phyloP scores from a whole-genome alignment of 495 filamentous ascomycete species.

The Glonium stellatum region DNA sequence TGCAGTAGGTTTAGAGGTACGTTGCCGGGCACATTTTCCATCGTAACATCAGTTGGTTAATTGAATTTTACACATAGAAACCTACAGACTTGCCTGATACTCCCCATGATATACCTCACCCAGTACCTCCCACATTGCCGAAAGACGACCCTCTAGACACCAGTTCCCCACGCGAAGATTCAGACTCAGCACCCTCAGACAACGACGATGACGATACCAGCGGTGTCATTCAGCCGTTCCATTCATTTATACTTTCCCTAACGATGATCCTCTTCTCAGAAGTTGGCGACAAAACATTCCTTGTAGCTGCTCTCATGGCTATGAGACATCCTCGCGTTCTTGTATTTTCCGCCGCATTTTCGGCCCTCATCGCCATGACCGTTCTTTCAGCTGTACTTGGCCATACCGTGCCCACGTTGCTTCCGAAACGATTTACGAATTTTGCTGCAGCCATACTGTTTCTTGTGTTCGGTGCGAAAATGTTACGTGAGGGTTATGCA shows the following conservation, averaged over 20 bases:
- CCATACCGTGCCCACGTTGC: slow-evolving; percentile 83
- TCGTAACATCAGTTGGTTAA: slow-evolving; percentile 16
- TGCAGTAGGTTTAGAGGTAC: slow-evolving; percentile 63
- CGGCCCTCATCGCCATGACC: slow-evolving; percentile 87
- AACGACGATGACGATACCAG: slow-evolving; percentile 42
- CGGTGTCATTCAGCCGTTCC: slow-evolving; percentile 72
- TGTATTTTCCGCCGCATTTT: slow-evolving; percentile 91
- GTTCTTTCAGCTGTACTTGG: slow-evolving; percentile 93
- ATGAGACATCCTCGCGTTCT: slow-evolving; percentile 94
- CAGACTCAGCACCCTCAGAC: slow-evolving; percentile 28
- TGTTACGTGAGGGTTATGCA: slow-evolving; percentile 78
- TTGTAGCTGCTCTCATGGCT: slow-evolving; percentile 95
- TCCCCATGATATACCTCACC: slow-evolving; percentile 69
- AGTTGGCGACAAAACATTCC: slow-evolving; percentile 96
- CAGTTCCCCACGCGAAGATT: slow-evolving; percentile 39
- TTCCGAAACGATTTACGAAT: slow-evolving; percentile 81
- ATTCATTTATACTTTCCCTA: slow-evolving; percentile 86
- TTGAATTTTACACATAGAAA: slow-evolving; percentile 50
- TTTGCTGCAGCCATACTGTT: slow-evolving; percentile 80
- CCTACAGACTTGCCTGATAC: slow-evolving; percentile 73
- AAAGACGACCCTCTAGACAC: slow-evolving; percentile 56
- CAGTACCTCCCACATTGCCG: slow-evolving; percentile 51
- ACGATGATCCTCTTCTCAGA: slow-evolving; percentile 98
- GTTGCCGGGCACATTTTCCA: neutral
- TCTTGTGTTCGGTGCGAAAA: slow-evolving; percentile 76